Percentiles rank a stretch among this genome's conserved stretches.
Evolutionary conservation across 2,329 filamentous ascomycete species (phyloP).

Genomic region (Claviceps maximensis): DNA sequence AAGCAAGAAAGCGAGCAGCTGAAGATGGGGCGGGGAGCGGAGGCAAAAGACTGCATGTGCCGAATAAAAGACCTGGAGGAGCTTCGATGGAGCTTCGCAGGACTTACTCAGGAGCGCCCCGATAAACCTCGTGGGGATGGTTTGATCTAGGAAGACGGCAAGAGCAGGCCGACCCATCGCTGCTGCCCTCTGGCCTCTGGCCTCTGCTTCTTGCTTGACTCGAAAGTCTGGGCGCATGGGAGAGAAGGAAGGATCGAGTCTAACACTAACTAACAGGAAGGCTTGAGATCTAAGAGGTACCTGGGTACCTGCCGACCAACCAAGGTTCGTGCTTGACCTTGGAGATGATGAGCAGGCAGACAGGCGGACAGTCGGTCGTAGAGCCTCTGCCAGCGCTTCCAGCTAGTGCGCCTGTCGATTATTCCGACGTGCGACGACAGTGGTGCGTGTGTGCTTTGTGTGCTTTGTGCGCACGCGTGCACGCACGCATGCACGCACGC

Average conservation of each 20-base stretch:
- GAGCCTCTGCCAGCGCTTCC: neutral
- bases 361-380: no score
- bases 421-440: neutral
- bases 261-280: neutral
- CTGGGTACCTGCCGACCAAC: neutral
- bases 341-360: neutral
- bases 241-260: conserved; percentile 1
- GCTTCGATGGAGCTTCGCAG: neutral
- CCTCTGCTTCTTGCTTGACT: neutral
- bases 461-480: no score
- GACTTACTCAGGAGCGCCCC: neutral
- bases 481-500: no score
- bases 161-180: neutral
- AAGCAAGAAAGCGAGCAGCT: neutral
- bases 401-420: neutral
- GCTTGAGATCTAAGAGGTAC: neutral
- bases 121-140: neutral
- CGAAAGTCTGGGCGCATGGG: neutral
- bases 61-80: neutral
- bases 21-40: conserved; percentile 1
- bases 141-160: neutral
- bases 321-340: no score
- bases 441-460: no score
- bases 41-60: neutral
- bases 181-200: neutral